phyloP scores from a whole-genome alignment of 805 yeast species.

The Starmerella floricola region DNA sequence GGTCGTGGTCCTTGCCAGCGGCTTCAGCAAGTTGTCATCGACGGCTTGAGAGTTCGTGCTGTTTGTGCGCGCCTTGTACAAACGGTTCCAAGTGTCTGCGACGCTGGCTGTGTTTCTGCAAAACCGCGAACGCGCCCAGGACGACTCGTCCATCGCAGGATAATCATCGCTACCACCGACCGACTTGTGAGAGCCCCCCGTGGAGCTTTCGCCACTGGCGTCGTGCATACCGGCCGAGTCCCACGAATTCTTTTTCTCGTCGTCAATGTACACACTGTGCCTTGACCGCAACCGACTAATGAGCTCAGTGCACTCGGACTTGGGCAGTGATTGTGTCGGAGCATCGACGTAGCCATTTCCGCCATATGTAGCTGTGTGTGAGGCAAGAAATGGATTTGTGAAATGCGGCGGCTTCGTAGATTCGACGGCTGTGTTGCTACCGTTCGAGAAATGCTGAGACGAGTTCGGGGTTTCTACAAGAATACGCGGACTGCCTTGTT shows the following conservation, averaged over 20 bases:
- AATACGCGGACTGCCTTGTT: too few relatives aligned
- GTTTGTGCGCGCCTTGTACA: constrained; percentile 3
- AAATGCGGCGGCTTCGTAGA: too few relatives aligned
- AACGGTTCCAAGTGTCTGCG: constrained; percentile 14
- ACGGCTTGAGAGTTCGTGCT: background rate
- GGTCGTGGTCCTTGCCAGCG: background rate
- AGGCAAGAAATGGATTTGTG: constrained; percentile 2
- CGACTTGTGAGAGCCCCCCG: background rate
- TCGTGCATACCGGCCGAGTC: background rate
- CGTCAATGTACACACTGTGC: constrained; percentile 6
- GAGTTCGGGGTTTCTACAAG: too few relatives aligned
- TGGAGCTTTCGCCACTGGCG: background rate
- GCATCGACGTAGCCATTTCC: background rate
- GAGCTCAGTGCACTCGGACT: constrained; percentile 14
- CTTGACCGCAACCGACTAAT: constrained; percentile 18
- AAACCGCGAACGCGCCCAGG: constrained; percentile 6
- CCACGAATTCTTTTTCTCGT: background rate
- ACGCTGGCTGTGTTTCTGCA: constrained; percentile 16
- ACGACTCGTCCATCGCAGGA: background rate
- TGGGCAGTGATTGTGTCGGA: constrained; percentile 9
- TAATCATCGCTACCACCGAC: background rate
- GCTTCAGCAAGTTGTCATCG: constrained; percentile 3
- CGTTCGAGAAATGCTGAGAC: too few relatives aligned
- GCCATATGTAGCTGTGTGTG: background rate
- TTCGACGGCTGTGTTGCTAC: too few relatives aligned